Percentiles rank a stretch among this genome's conserved stretches.
These are phyloP conservation scores for Penicillium brasilianum DNA, from an alignment of 2,329 filamentous ascomycete genomes.

Conservation along the genomic window DNA sequence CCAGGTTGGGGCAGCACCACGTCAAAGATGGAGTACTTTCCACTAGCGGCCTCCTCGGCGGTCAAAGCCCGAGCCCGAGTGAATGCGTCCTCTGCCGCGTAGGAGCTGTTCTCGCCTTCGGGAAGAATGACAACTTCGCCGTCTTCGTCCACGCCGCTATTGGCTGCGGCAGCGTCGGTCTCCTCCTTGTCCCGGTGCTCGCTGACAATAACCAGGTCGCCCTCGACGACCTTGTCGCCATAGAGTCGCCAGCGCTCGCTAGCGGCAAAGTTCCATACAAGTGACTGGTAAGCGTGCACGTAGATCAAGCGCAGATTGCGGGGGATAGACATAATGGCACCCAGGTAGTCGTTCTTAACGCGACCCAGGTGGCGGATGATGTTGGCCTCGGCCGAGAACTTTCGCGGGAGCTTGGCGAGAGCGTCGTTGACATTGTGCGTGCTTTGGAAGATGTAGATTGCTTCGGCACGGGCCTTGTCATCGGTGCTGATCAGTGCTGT, in stretches of 20 bases:
- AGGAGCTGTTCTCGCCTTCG: conserved; percentile 60
- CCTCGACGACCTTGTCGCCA: conserved; percentile 75
- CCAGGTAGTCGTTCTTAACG: conserved; percentile 71
- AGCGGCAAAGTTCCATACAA: conserved; percentile 88
- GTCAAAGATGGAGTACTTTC: conserved; percentile 81
- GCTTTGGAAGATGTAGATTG: conserved; percentile 74
- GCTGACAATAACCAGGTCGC: conserved; percentile 77
- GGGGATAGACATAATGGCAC: conserved; percentile 79
- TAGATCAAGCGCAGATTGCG: conserved; percentile 90
- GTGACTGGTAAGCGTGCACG: conserved; percentile 92
- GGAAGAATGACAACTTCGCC: conserved; percentile 71
- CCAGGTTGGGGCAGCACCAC: conserved; percentile 91
- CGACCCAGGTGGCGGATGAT: conserved; percentile 76
- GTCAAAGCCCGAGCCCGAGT: conserved; percentile 75
- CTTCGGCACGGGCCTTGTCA: conserved; percentile 77
- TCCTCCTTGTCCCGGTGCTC: conserved; percentile 59
- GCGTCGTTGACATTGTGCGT: conserved; percentile 65
- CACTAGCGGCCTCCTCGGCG: conserved; percentile 76
- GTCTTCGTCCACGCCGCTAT: conserved; percentile 59
- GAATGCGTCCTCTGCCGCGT: conserved; percentile 61
- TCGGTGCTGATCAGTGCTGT: conserved; percentile 67
- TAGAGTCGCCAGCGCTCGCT: conserved; percentile 79
- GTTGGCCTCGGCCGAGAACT: conserved; percentile 78
- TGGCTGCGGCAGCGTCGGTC: conserved; percentile 35
- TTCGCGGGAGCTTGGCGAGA: conserved; percentile 71